A percentile compares a stretch with the other conserved stretches of the same genome.
Evolutionary conservation across 108 stramenopile species (phyloP).

Genomic region (Cyclotella baltica): DNA sequence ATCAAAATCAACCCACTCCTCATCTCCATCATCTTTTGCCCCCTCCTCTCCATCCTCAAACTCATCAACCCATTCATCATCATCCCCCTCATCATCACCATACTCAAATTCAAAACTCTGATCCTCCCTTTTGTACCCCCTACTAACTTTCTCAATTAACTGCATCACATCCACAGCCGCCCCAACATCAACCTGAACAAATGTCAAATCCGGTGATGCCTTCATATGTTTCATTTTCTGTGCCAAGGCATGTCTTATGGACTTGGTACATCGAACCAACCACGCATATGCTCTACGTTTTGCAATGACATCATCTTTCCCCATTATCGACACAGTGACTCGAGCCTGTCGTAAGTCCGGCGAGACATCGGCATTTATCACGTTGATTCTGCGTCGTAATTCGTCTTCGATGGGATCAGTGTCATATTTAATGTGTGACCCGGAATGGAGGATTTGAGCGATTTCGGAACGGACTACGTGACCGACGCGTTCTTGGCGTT

Average conservation of each 20-base stretch:
- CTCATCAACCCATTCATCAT: constrained; percentile 58
- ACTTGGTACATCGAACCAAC: constrained; percentile 79
- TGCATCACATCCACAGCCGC: constrained; percentile 92
- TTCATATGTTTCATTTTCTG: constrained; percentile 89
- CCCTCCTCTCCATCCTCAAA: constrained; percentile 36
- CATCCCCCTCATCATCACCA: constrained; percentile 70
- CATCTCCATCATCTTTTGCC: constrained; percentile 20
- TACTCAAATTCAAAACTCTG: constrained; percentile 58
- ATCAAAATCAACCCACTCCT: constrained; percentile 19
- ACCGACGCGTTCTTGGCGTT: constrained; percentile 87
- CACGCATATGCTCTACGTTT: constrained; percentile 85
- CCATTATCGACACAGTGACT: constrained; percentile 79
- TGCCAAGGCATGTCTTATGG: constrained; percentile 80
- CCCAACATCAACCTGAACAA: constrained; percentile 89
- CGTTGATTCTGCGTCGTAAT: constrained; percentile 72
- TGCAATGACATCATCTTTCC: constrained; percentile 57
- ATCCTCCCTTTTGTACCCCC: constrained; percentile 72
- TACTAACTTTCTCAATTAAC: constrained; percentile 83
- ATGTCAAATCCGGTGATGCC: constrained; percentile 74
- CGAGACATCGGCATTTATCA: constrained; percentile 82
- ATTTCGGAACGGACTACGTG: constrained; percentile 83
- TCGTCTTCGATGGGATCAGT: constrained; percentile 70
- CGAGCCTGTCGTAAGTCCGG: constrained; percentile 90
- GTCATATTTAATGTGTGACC: constrained; percentile 56
- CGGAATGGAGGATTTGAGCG: constrained; percentile 66